These are phyloP conservation scores for Penicillium paneum DNA, from an alignment of 2,329 filamentous ascomycete species.

Conservation along the genomic window DNA sequence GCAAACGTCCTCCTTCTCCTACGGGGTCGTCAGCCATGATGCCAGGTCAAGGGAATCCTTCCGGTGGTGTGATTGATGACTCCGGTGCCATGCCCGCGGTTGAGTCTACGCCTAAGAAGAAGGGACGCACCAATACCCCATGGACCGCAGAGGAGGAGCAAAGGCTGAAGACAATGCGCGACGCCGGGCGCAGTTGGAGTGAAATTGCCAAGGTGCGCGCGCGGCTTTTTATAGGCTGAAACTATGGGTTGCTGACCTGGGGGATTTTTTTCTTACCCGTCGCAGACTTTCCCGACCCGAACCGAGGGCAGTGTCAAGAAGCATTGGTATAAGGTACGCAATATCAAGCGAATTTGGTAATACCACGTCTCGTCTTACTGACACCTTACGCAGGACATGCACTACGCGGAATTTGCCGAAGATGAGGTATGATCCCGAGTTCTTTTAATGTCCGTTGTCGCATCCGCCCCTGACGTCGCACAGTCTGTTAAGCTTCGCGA, in stretches of 20 bases:
- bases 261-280: constrained; percentile 1
- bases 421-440: constrained; percentile 66
- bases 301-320: constrained; percentile 99
- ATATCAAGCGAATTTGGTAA: not conserved
- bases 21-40: constrained; percentile 39
- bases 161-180: constrained; percentile 88
- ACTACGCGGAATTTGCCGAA: constrained; percentile 97
- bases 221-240: not conserved
- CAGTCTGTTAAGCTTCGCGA: constrained; percentile 62
- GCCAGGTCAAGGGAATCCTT: constrained; percentile 30
- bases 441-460: constrained; percentile 5
- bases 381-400: constrained; percentile 73
- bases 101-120: constrained; percentile 59
- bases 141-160: constrained; percentile 96
- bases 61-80: constrained; percentile 31
- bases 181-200: constrained; percentile 90
- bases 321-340: constrained; percentile 92
- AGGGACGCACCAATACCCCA: constrained; percentile 95
- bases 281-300: constrained; percentile 79
- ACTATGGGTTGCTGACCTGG: constrained; percentile 2
- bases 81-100: constrained; percentile 23
- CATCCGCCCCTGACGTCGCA: constrained; percentile 12
- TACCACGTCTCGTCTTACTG: constrained; percentile 2
- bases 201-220: constrained; percentile 87
- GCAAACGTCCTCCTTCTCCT: constrained; percentile 46